Base-by-base conservation (phyloP, 352 stramenopile genomes). In the Pythium folliculosum region DNA sequence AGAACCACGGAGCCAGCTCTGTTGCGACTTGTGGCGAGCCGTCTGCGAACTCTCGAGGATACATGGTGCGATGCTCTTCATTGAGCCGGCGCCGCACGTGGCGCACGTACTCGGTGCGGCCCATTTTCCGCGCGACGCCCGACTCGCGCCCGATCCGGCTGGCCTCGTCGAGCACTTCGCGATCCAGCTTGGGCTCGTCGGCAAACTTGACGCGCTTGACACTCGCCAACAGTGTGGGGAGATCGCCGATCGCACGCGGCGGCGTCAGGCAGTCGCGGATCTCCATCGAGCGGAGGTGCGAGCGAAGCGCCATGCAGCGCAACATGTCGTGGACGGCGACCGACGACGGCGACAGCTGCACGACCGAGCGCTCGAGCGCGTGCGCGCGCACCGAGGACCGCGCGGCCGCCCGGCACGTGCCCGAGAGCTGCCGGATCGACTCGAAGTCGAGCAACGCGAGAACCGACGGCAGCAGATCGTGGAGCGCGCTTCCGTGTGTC, bases 271-370 rank as follows among this genome's bases (percentile, higher is more conserved):
- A 63, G 37, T 71, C 44, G 22, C 57, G 57, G 5, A 71, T 51
- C 50, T 71, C 65, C 3, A 66, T 30, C 7, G 38, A 16, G 8
- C 35, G 21, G 21, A 71, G 21, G 9, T 53, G 50, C 17, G 17
- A 21, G 40, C 65, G 65, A 19, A 66, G 10, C 30, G 27, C 6
- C 65, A 71, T 71, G 10, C 43, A 14, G 1, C 57, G 38, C 17
- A 71, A 30, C 57, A 71, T 52, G 0, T 22, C 43, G 44, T 71
- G 65, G 19, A 66, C 65, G 4, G 6, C 38, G 23, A 56, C 17
- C 5, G 65, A 71, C 27, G 52, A 43, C 8, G 57, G 21, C 7
- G 65, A 60, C 23, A 71, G 21, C 55, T 71, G 65, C 25, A 71
- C 37, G 1, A 50, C 45, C 0, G 65, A 63, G 7, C 58, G 49